A percentile compares a stretch with the other conserved stretches of the same genome.
Conservation (phyloP, 2,329 filamentous ascomycete species). For the Penicillium digitatum region DNA sequence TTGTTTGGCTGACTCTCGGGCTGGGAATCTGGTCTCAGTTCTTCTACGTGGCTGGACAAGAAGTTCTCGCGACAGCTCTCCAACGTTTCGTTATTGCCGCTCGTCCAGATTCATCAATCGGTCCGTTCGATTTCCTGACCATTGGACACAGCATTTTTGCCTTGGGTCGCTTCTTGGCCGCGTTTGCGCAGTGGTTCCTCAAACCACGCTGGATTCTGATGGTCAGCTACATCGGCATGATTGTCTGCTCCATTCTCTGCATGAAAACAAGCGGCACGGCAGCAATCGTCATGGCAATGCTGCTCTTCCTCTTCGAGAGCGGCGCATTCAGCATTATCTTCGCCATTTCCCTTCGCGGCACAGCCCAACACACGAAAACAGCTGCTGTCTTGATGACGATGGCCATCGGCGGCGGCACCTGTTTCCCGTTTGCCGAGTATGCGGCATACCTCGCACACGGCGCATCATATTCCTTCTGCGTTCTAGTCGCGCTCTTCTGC, state of each 20-base stretch:
- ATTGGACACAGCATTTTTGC: conserved; percentile 58
- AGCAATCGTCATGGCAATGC: conserved; percentile 48
- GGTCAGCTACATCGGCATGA: conserved; percentile 50
- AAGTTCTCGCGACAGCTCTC: conserved; percentile 52
- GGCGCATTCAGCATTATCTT: conserved; percentile 59
- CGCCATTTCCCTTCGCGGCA: conserved; percentile 55
- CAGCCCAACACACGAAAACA: conserved; percentile 56
- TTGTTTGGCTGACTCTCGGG: conserved; percentile 55
- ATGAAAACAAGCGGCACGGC: conserved; percentile 48
- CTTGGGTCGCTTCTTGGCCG: conserved; percentile 55
- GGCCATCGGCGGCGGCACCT: conserved; percentile 52
- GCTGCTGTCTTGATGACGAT: conserved; percentile 53
- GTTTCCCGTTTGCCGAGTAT: conserved; percentile 55
- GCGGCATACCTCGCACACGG: conserved; percentile 41
- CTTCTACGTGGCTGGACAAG: conserved; percentile 60
- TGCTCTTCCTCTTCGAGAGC: conserved; percentile 59
- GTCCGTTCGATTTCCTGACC: conserved; percentile 47
- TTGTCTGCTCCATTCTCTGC: conserved; percentile 50
- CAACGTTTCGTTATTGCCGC: conserved; percentile 42
- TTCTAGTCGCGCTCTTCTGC: conserved; percentile 52
- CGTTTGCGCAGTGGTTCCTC: conserved; percentile 51
- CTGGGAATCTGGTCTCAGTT: conserved; percentile 55
- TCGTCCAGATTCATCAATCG: conserved; percentile 32
- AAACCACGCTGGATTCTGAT: conserved; percentile 58
- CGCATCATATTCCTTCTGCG: conserved; percentile 49